phyloP scores from a whole-genome alignment of 2,329 filamentous ascomycete genomes.

The Paecilomyces fulvus region DNA sequence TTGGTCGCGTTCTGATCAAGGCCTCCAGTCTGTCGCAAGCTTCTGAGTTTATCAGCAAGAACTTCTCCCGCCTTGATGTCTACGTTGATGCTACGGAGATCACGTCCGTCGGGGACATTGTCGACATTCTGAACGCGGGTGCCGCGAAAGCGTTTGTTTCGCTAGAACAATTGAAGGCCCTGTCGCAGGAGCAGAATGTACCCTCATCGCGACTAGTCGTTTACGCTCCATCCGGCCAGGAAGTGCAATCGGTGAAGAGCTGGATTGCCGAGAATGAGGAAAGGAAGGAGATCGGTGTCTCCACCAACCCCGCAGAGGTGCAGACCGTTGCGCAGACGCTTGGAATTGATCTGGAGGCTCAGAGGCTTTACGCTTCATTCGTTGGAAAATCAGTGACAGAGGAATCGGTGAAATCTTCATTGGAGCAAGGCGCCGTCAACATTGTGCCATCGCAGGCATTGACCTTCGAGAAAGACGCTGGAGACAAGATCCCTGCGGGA shows the following conservation, averaged over 20 bases:
- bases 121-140: conserved; percentile 75
- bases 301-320: conserved; percentile 26
- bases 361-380: conserved; percentile 32
- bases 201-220: conserved; percentile 50
- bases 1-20: conserved; percentile 50
- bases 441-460: conserved; percentile 64
- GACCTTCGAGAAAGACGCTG: conserved; percentile 56
- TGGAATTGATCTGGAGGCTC: conserved; percentile 29
- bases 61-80: conserved; percentile 49
- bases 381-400: conserved; percentile 32
- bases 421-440: conserved; percentile 51
- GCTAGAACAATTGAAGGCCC: conserved; percentile 54
- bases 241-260: conserved; percentile 30
- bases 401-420: conserved; percentile 41
- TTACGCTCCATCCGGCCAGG: conserved; percentile 35
- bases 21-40: conserved; percentile 34
- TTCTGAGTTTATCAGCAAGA: conserved; percentile 47
- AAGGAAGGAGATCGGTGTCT: conserved; percentile 27
- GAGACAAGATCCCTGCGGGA: conserved; percentile 55
- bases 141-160: conserved; percentile 77
- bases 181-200: conserved; percentile 45
- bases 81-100: conserved; percentile 72
- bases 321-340: conserved; percentile 31
- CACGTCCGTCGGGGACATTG: conserved; percentile 60
- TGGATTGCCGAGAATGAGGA: conserved; percentile 31